A percentile compares a stretch with the other conserved stretches of the same genome.
Evolutionary conservation across 2,329 filamentous ascomycete species (phyloP).

Genomic region (Atkinsonella hypoxylon): DNA sequence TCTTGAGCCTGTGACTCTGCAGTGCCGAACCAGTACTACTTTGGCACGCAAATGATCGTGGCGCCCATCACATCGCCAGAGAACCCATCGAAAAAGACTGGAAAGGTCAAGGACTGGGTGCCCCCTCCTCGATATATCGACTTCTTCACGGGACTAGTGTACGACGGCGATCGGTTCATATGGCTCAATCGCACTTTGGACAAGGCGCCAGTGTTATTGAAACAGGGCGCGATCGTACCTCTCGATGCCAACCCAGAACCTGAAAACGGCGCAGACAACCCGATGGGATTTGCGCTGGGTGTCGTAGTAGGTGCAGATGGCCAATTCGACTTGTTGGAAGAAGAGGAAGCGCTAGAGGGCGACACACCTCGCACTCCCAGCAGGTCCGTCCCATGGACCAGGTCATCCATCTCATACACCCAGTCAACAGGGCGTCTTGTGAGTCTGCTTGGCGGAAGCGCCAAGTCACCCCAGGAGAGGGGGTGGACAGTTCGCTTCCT

Average conservation of each 20-base stretch:
- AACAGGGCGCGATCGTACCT: constrained; percentile 45
- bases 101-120: constrained; percentile 41
- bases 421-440: constrained; percentile 6
- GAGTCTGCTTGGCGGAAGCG: not conserved
- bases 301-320: constrained; percentile 36
- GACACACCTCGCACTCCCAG: not conserved
- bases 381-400: constrained; percentile 4
- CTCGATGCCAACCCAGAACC: constrained; percentile 33
- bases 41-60: constrained; percentile 44
- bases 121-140: constrained; percentile 43
- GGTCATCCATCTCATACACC: constrained; percentile 6
- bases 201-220: constrained; percentile 39
- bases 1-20: too few relatives aligned
- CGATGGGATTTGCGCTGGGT: constrained; percentile 34
- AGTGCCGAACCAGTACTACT: constrained; percentile 47
- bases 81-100: constrained; percentile 32
- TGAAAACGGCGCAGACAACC: constrained; percentile 35
- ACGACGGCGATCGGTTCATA: constrained; percentile 42
- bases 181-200: constrained; percentile 37
- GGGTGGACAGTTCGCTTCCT: constrained; percentile 8
- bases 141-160: constrained; percentile 44
- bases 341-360: constrained; percentile 6
- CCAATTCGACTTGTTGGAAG: constrained; percentile 19
- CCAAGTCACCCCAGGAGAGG: not conserved
- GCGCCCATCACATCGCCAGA: constrained; percentile 42